A percentile compares a stretch with the other conserved stretches of the same genome.
phyloP scores from a whole-genome alignment of 768 basidiomycete species.

The Leucogyrophana mollusca region DNA sequence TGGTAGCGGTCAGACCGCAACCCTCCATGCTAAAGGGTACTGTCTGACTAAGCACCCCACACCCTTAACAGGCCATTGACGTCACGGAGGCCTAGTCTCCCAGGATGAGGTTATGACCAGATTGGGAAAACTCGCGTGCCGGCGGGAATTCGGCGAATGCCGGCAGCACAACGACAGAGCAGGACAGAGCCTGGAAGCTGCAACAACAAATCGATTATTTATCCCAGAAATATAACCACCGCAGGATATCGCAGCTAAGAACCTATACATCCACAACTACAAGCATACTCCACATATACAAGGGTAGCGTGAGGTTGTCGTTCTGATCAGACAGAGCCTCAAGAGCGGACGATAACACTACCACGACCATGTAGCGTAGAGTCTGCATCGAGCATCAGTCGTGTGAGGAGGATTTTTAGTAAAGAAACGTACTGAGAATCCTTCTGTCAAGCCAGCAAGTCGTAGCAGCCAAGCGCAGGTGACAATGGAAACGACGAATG shows the following conservation, averaged over 20 bases:
- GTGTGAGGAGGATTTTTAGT: slow-evolving; percentile 6
- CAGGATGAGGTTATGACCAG: too few species aligned
- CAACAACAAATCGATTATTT: too few species aligned
- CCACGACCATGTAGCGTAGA: slow-evolving; percentile 60
- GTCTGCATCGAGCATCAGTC: slow-evolving; percentile 46
- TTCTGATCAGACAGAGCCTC: slow-evolving; percentile 96
- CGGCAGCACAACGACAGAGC: too few species aligned
- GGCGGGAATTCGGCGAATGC: too few species aligned
- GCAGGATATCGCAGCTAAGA: not conserved
- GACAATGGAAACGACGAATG: slow-evolving; percentile 74
- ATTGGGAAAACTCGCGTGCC: too few species aligned
- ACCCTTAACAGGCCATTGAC: slow-evolving; percentile 1
- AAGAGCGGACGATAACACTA: slow-evolving; percentile 65
- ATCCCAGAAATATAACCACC: too few species aligned
- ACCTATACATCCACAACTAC: slow-evolving; percentile 49
- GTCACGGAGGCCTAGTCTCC: too few species aligned
- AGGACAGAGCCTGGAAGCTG: too few species aligned
- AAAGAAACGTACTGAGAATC: slow-evolving; percentile 67
- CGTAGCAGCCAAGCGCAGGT: slow-evolving; percentile 70
- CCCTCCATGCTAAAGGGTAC: not conserved
- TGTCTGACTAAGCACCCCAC: slow-evolving; percentile 13
- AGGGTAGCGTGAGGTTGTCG: slow-evolving; percentile 94
- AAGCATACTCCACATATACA: slow-evolving; percentile 92
- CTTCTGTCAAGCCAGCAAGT: slow-evolving; percentile 62
- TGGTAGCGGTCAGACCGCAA: too few species aligned